A percentile compares a stretch with the other conserved stretches of the same genome.
These are phyloP conservation scores for Atkinsonella hypoxylon DNA, from an alignment of 2,329 filamentous ascomycete genomes.

Conservation along the genomic window DNA sequence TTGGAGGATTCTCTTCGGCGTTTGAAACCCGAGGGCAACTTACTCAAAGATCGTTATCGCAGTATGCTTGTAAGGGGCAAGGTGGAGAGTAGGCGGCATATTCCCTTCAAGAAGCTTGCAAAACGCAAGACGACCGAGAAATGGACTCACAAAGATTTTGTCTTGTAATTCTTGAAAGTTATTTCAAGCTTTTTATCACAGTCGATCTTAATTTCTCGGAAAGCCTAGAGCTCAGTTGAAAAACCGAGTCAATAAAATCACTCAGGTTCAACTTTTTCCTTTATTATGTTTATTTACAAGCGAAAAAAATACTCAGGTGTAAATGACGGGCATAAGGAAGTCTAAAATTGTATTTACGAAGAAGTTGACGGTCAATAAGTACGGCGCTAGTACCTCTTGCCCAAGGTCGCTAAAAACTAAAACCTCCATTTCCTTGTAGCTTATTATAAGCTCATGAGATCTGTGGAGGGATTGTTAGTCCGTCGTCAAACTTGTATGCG, in stretches of 20 bases:
- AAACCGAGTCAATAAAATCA: not conserved
- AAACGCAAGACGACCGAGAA: conserved; percentile 82
- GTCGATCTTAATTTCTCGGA: not conserved
- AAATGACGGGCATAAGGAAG: too few relatives aligned
- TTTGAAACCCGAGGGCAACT: conserved; percentile 89
- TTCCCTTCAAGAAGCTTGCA: conserved; percentile 71
- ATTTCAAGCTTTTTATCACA: not conserved
- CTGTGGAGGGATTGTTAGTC: conserved; percentile 15
- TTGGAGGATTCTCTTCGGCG: conserved; percentile 68
- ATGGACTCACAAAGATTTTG: conserved; percentile 94
- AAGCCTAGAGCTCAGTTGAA: not conserved
- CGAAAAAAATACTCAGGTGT: too few relatives aligned
- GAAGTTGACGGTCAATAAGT: not conserved
- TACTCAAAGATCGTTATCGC: conserved; percentile 83
- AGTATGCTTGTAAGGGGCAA: conserved; percentile 82
- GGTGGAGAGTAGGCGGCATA: conserved; percentile 68
- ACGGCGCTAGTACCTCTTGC: not conserved
- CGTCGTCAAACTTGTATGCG: not conserved
- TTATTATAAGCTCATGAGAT: conserved; percentile 40
- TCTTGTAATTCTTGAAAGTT: conserved; percentile 1
- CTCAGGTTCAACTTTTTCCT: too few relatives aligned
- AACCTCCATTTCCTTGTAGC: not conserved
- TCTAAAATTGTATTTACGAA: not conserved
- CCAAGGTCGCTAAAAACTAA: not conserved
- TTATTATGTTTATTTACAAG: too few relatives aligned